These are phyloP conservation scores for Coemansia furcata DNA, from an alignment of 192 early-diverging fungal genomes.

Conservation along the genomic window DNA sequence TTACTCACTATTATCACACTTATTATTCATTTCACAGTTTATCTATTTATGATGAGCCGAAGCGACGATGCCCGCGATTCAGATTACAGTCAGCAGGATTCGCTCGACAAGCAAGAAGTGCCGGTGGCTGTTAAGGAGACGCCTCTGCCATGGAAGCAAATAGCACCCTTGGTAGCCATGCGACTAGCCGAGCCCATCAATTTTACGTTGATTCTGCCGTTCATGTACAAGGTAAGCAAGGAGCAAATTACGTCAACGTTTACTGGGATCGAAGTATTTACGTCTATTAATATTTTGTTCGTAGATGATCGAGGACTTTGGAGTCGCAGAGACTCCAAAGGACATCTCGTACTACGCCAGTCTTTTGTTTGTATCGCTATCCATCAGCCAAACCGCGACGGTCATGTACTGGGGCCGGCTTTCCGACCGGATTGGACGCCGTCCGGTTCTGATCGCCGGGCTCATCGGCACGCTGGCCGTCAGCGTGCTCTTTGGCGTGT, in stretches of 20 bases:
- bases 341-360: constrained; percentile 73
- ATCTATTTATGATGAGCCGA: background rate
- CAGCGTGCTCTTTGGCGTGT: constrained; percentile 67
- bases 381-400: constrained; percentile 50
- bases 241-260: background rate
- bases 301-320: constrained; percentile 29
- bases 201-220: constrained; percentile 69
- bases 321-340: constrained; percentile 63
- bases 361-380: constrained; percentile 49
- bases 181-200: constrained; percentile 71
- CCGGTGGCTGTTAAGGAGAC: constrained; percentile 25
- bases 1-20: background rate
- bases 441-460: constrained; percentile 73
- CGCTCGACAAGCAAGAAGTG: background rate
- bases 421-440: constrained; percentile 75
- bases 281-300: background rate
- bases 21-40: background rate
- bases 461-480: constrained; percentile 70
- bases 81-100: background rate
- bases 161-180: constrained; percentile 27
- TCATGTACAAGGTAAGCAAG: constrained; percentile 16
- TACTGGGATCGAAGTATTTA: background rate
- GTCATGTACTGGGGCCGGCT: constrained; percentile 67
- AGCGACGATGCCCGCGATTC: background rate
- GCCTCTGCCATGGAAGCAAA: constrained; percentile 45